Conservation (phyloP, 208 protist species). For the Trypanosoma lewisi region DNA sequence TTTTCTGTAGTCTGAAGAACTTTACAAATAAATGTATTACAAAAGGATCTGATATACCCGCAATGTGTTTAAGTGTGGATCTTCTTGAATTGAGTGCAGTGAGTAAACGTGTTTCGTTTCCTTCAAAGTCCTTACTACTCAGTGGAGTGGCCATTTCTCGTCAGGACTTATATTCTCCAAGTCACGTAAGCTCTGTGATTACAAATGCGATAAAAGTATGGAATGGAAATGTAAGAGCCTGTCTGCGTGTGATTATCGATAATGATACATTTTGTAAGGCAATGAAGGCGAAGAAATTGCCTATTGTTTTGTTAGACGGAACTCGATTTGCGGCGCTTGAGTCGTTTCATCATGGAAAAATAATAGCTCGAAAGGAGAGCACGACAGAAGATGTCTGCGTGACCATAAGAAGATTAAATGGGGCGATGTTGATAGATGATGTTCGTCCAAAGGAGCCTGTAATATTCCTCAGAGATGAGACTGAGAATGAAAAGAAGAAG, state of each 20-base stretch:
- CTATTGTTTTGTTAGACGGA: slow-evolving; percentile 48
- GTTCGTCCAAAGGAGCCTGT: slow-evolving; percentile 12
- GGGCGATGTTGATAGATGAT: slow-evolving; percentile 13
- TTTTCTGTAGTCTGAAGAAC: slow-evolving; percentile 68
- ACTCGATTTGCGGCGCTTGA: slow-evolving; percentile 33
- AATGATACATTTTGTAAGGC: slow-evolving; percentile 32
- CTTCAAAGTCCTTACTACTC: slow-evolving; percentile 39
- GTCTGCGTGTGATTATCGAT: slow-evolving; percentile 48
- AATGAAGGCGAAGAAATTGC: slow-evolving; percentile 45
- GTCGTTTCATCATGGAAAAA: slow-evolving; percentile 39
- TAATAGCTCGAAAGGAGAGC: slow-evolving; percentile 16
- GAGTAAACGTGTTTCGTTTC: slow-evolving; percentile 41
- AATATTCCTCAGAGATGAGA: slow-evolving; percentile 14
- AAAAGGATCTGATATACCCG: slow-evolving; percentile 34
- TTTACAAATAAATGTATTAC: slow-evolving; percentile 48
- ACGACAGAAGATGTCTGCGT: slow-evolving; percentile 39
- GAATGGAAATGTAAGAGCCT: slow-evolving; percentile 62
- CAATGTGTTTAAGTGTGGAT: slow-evolving; percentile 59
- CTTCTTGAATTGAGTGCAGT: slow-evolving; percentile 35
- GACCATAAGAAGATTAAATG: slow-evolving; percentile 30
- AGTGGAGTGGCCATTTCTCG: slow-evolving; percentile 57
- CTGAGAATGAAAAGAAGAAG: slow-evolving; percentile 13
- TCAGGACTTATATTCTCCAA: slow-evolving; percentile 46
- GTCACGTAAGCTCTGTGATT: slow-evolving; percentile 35
- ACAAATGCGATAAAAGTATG: slow-evolving; percentile 59